Evolutionary conservation across 345 rosid species (phyloP), one percentile per base, ranked within the genome.

Genomic region (Aurinia saxatilis): DNA sequence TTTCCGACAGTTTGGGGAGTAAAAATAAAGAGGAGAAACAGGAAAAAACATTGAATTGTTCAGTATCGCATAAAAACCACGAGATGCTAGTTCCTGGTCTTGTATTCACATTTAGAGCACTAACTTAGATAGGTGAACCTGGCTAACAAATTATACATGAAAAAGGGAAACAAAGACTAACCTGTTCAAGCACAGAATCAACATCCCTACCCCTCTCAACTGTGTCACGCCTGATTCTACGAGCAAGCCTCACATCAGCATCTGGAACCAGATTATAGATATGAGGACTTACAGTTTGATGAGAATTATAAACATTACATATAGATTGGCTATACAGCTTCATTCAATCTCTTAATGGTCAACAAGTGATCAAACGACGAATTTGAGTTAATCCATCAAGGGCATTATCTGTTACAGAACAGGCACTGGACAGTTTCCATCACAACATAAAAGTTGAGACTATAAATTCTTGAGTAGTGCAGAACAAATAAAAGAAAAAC

Each of bases 221-320:
- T 0, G 91, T 95, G 72, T 95, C 99, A 72, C 99, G 93, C 61
- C 92, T 81, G 73, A 95, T 88, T 81, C 99, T 83, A 27, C 99
- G 96, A 79, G 99, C 99, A 77, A 95, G 97, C 81, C 99, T 90
- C 76, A 90, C 99, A 80, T 95, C 99, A 67, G 97, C 96, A 86
- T 95, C 99, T 95, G 80, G 30, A 79, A 78, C 10, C 58, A 77
- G 71, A 40, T 52, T 40, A 76, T 56, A 19, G 66, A 60, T 47
- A 6, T 33, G 6, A 21, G 25, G 25, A 21, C 25, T 6, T 56
- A 7, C 62, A 46, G 17, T 27, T 50, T 0, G 30, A 27, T 9
- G 40, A 37, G 49, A 29, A 29, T 52, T 44, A 61, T 45, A 34
- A n/a, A 10, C 34, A 68, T 10, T n/a, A n/a, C n/a, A n/a, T n/a